Evolutionary conservation across 495 filamentous ascomycete genomes (phyloP), one percentile per base, ranked within the genome.

Genomic region (Aspergillus olivimuriae): DNA sequence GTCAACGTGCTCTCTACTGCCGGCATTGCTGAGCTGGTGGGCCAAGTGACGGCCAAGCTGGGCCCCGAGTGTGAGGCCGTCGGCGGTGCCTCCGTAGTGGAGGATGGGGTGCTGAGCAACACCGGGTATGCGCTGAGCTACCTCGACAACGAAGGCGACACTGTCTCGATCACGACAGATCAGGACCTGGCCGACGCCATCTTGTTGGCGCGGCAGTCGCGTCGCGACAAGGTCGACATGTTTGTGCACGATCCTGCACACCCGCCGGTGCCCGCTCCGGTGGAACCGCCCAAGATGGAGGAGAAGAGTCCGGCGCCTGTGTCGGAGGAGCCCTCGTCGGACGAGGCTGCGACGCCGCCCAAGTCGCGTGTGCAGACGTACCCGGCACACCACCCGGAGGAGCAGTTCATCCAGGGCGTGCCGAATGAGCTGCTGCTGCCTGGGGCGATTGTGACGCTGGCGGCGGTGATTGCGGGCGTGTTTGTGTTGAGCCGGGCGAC

Each of bases 91-190:
- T 81, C 91, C 2, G 74, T 62, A 2, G 75, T 77, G 23, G 78
- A 84, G 37, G 86, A 95, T 14, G 92, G 89, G 34, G 82, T 77
- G 53, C 73, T 97, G 21, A 79, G 82, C 24, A 73, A 79, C 31
- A 77, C 78, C n/a, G 92, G 92, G 18, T 97, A 87, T 58, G 92
- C 94, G 31, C 69, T 99, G 46, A 95, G 89, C 74, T 99, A 97
- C 58, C 71, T 97, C 40, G 92, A 99, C 61, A 89, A 96, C 51
- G 92, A 99, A 55, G 94, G 92, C 30, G 92, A 99, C 57, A 89
- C 91, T 7, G 92, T 99, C 16, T 95, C 89, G 35, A 94, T 99
- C 60, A 99, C 94, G 19, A 96, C 90, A 0, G 89, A 96, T 57
- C 81, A 86, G 43, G 92, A 99, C 59, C 77, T 99, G 28, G 61